Evolutionary conservation across 2,329 filamentous ascomycete species (phyloP), one percentile per base, ranked within the genome.

Genomic region (Aspergillus amoenus): DNA sequence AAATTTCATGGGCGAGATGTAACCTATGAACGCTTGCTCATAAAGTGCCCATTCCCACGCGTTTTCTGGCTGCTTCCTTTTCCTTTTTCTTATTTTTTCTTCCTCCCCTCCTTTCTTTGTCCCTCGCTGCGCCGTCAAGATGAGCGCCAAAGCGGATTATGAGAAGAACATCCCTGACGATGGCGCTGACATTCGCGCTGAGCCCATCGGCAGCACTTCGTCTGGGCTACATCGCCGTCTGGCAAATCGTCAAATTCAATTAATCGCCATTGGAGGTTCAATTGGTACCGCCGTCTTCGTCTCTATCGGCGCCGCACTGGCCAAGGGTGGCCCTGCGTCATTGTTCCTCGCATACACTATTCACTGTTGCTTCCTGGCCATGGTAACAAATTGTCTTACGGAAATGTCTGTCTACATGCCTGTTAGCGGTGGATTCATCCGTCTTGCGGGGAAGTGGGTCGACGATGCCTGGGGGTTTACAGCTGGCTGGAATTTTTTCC

Each of bases 401-500:
- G 78, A 81, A 60, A 79, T 80, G 77, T 69, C 71, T 15, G 75
- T 70, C 5, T 76, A 73, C 24, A 70, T 74, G 62, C 78, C 78
- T 13, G 71, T 80, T 5, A 70, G 70, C 18, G 72, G 72, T 30
- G 73, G 70, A 0, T 78, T 78, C 52, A 72, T 79, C 46, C 73
- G 73, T 13, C 64, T 78, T 45, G 75, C 73, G 11, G 69, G 74
- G 17, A 70, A 74, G 61, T 79, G 76, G 76, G 77, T 79, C 1
- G 77, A 80, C 55, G 73, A 75, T 42, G 77, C 78, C 2, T 68
- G 78, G 24, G 75, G 77, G 1, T 79, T 79, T 54, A 73, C 74
- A 62, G 71, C 72, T 43, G 76, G 75, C 18, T 79, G 76, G 76
- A 80, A 80, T 63, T 81, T 79, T 66, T 80, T 79, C 30, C 71